A percentile compares a stretch with the other conserved stretches of the same genome.
Conservation (phyloP, 1,139 yeast genomes). For the Geotrichum carabidarum region DNA sequence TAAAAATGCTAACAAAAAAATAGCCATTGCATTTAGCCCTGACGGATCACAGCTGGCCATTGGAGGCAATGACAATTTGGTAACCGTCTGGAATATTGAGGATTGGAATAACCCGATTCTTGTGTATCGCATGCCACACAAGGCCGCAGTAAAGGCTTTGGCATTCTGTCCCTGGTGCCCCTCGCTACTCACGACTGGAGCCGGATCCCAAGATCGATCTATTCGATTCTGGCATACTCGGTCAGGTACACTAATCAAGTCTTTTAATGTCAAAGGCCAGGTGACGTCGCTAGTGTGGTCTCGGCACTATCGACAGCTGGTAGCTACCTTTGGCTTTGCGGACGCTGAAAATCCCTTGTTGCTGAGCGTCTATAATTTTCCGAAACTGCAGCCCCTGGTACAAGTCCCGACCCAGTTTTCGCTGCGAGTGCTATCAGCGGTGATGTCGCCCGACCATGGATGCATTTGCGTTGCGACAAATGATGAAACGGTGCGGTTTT, state of each 20-base stretch:
- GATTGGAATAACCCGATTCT: constrained; percentile 43
- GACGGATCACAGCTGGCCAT: constrained; percentile 52
- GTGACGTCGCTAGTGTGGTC: constrained; percentile 71
- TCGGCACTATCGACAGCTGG: constrained; percentile 49
- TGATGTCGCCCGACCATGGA: constrained; percentile 53
- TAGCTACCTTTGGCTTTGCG: constrained; percentile 70
- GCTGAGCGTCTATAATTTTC: constrained; percentile 55
- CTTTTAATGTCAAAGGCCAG: constrained; percentile 54
- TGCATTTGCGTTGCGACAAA: constrained; percentile 63
- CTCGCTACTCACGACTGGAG: constrained; percentile 72
- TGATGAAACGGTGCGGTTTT: constrained; percentile 65
- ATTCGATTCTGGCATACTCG: constrained; percentile 64
- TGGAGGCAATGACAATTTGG: constrained; percentile 70
- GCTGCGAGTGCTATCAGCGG: constrained; percentile 55
- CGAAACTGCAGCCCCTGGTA: constrained; percentile 46
- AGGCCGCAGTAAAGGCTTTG: constrained; percentile 77
- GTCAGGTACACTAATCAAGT: constrained; percentile 57
- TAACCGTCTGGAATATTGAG: constrained; percentile 60
- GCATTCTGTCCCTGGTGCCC: constrained; percentile 78
- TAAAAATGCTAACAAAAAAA: background rate
- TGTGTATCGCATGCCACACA: constrained; percentile 50
- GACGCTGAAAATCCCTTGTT: constrained; percentile 44
- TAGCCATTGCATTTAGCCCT: constrained; percentile 52
- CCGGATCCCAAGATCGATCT: constrained; percentile 69
- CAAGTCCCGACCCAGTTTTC: constrained; percentile 49